Evolutionary conservation across 2,329 filamentous ascomycete species (phyloP).

Genomic region (Trichoderma asperellum): DNA sequence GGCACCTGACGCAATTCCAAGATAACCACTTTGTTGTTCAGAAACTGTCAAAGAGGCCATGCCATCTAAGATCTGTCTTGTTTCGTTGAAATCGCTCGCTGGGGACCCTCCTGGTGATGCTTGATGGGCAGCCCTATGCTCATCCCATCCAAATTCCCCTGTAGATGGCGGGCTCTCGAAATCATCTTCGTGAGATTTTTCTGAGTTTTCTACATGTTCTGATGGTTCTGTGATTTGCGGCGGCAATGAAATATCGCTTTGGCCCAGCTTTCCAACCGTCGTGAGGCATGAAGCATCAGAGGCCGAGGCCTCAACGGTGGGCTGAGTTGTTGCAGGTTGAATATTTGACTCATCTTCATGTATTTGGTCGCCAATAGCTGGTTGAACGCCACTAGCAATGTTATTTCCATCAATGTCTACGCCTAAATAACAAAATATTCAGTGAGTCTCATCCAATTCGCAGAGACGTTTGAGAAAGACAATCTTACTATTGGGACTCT

Average conservation of each 20-base stretch:
- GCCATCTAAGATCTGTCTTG: constrained; percentile 43
- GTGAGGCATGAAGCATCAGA: neutral
- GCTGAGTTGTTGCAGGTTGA: neutral
- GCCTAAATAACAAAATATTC: neutral
- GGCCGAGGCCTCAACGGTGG: neutral
- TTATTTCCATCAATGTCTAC: neutral
- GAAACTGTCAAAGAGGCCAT: constrained; percentile 45
- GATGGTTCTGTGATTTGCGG: neutral
- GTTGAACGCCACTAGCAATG: too few species aligned
- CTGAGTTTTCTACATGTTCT: neutral
- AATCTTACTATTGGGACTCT: neutral
- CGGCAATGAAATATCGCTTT: neutral
- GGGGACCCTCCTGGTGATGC: constrained; percentile 25
- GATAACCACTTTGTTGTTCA: constrained; percentile 48
- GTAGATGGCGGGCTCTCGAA: constrained; percentile 40
- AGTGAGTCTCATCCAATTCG: neutral
- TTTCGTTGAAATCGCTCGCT: constrained; percentile 32
- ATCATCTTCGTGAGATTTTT: neutral
- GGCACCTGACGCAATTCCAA: constrained; percentile 51
- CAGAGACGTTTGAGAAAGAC: neutral
- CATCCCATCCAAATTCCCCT: constrained; percentile 46
- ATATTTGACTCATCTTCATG: neutral
- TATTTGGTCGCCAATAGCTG: neutral
- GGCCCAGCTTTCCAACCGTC: neutral
- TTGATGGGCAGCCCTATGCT: constrained; percentile 39